Conservation (phyloP, 768 basidiomycete species). For the Psilocybe subaeruginosa region DNA sequence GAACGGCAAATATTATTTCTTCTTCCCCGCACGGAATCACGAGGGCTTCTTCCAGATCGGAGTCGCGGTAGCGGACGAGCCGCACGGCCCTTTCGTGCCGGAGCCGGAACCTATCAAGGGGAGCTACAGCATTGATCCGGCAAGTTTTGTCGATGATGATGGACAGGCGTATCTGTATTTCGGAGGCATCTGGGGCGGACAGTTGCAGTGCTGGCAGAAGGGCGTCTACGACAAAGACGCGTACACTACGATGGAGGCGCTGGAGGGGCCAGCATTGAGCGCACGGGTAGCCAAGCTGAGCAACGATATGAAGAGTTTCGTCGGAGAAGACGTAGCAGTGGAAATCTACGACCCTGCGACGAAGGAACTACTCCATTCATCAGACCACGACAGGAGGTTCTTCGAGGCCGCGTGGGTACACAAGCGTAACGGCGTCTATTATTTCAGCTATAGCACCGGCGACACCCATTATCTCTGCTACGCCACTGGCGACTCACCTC, state of each 20-base stretch:
- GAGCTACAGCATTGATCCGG: conserved; percentile 25
- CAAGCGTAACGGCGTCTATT: conserved; percentile 22
- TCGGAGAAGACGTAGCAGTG: conserved; percentile 15
- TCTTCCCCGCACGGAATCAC: conserved; percentile 25
- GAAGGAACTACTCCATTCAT: conserved; percentile 17
- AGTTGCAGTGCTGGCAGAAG: conserved; percentile 24
- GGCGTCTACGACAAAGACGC: conserved; percentile 12
- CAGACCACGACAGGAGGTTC: conserved; percentile 26
- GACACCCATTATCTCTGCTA: conserved; percentile 26
- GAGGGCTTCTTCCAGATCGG: conserved; percentile 25
- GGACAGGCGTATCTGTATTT: conserved; percentile 24
- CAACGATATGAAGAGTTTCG: conserved; percentile 23
- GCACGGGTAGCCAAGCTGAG: conserved; percentile 21
- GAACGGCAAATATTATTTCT: conserved; percentile 26
- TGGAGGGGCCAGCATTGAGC: conserved; percentile 15
- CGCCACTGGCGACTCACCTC: conserved; percentile 19
- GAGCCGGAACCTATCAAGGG: conserved; percentile 25
- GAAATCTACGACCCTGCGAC: conserved; percentile 21
- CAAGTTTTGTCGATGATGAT: conserved; percentile 26
- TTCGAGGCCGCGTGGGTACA: conserved; percentile 28
- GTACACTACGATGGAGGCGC: conserved; percentile 16
- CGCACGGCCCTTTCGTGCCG: conserved; percentile 22
- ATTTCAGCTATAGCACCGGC: conserved; percentile 26
- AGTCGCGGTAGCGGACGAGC: conserved; percentile 21
- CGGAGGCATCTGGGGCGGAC: conserved; percentile 26